These are phyloP conservation scores for Fraxinus sp. DNA, from an alignment of 305 asterid species.

Conservation along the genomic window DNA sequence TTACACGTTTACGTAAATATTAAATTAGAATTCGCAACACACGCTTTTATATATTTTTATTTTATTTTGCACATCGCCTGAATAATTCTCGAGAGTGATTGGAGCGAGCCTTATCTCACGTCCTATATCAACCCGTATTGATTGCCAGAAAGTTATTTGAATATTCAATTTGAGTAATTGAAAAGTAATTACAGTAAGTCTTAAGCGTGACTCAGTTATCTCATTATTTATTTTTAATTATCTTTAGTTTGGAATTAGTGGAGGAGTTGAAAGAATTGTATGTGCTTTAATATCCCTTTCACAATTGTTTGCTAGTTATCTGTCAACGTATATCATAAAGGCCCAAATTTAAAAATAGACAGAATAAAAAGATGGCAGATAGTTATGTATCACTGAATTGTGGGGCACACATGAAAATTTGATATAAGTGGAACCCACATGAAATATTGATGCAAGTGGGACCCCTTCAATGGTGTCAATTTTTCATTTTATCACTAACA, in stretches of 20 bases:
- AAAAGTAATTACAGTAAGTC: not conserved
- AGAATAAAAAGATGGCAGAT: constrained; percentile 23
- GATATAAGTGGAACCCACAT: constrained; percentile 29
- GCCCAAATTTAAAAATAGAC: not conserved
- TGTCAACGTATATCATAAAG: constrained; percentile 24
- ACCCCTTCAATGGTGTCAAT: constrained; percentile 31
- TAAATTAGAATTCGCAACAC: not conserved
- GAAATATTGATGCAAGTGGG: constrained; percentile 19
- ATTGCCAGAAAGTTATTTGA: not conserved
- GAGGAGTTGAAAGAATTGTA: constrained; percentile 10
- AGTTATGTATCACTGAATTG: constrained; percentile 16
- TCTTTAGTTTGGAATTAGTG: not conserved
- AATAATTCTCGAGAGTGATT: not conserved
- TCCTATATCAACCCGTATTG: not conserved
- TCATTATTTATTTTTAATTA: not conserved
- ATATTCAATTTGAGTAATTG: not conserved
- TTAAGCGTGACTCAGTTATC: not conserved
- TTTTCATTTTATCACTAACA: constrained; percentile 30
- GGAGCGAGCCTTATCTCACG: not conserved
- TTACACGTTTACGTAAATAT: not conserved
- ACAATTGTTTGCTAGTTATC: constrained; percentile 22
- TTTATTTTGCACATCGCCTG: not conserved
- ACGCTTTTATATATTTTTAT: too few species aligned
- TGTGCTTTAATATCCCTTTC: constrained; percentile 25
- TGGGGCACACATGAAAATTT: constrained; percentile 16